Conservation (phyloP, 2,329 filamentous ascomycete species). For the Cercospora sp. region DNA sequence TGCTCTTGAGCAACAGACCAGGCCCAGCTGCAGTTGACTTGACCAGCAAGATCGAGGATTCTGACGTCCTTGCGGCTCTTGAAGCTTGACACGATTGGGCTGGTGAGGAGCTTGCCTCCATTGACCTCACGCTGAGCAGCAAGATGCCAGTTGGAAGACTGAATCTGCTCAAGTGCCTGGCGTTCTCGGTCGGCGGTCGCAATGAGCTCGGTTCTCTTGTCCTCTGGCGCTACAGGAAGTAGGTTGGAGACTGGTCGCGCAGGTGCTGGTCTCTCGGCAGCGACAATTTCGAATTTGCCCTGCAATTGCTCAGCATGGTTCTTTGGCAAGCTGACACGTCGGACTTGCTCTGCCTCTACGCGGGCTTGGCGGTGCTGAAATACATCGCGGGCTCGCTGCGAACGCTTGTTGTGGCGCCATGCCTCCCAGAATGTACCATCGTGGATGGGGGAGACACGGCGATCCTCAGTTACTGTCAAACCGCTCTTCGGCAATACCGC, state of each 20-base stretch:
- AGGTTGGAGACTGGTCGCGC: slow-evolving; percentile 49
- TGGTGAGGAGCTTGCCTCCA: slow-evolving; percentile 60
- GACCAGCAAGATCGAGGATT: slow-evolving; percentile 84
- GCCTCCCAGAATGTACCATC: slow-evolving; percentile 76
- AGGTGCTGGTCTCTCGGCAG: slow-evolving; percentile 45
- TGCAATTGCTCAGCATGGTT: slow-evolving; percentile 78
- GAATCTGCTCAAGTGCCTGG: slow-evolving; percentile 72
- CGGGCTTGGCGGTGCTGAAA: slow-evolving; percentile 83
- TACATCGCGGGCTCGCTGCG: slow-evolving; percentile 64
- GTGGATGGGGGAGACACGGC: slow-evolving; percentile 39
- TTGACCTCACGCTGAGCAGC: slow-evolving; percentile 62
- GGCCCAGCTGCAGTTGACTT: slow-evolving; percentile 86
- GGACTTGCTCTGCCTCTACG: slow-evolving; percentile 84
- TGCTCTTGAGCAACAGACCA: slow-evolving; percentile 90
- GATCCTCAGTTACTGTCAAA: slow-evolving; percentile 13
- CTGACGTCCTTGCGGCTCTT: slow-evolving; percentile 52
- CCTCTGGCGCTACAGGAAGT: slow-evolving; percentile 42
- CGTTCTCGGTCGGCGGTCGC: slow-evolving; percentile 67
- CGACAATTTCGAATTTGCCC: slow-evolving; percentile 77
- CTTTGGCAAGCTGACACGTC: slow-evolving; percentile 71
- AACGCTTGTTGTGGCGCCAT: slow-evolving; percentile 60
- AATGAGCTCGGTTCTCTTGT: slow-evolving; percentile 37
- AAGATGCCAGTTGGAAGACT: slow-evolving; percentile 61
- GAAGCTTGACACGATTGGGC: slow-evolving; percentile 48
- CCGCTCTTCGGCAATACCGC: slow-evolving; percentile 6